Conservation (phyloP, 352 stramenopile genomes). For the Phytophthora cryptogea region DNA sequence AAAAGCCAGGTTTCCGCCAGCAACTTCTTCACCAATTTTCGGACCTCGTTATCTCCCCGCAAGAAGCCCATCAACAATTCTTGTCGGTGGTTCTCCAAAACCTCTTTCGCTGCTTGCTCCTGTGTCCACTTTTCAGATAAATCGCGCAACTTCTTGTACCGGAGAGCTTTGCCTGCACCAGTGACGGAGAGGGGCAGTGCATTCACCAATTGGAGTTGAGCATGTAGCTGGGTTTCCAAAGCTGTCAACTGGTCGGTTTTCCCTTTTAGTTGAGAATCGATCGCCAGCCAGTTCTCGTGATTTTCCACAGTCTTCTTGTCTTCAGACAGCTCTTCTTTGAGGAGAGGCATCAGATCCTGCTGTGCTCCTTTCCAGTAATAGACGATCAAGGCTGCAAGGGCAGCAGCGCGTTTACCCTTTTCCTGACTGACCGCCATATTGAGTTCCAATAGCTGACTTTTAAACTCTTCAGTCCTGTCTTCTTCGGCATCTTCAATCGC, state of each 20-base stretch:
- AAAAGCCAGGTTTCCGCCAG: background rate
- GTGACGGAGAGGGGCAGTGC: background rate
- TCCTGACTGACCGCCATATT: background rate
- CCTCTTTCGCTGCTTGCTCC: background rate
- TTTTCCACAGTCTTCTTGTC: background rate
- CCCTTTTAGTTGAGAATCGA: background rate
- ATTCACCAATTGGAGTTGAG: background rate
- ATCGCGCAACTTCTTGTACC: background rate
- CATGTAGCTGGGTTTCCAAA: background rate
- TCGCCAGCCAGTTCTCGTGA: background rate
- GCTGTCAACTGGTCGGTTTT: background rate
- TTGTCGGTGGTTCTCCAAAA: background rate
- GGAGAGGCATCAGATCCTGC: background rate
- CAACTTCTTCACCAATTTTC: background rate
- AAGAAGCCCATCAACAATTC: conserved; percentile 6
- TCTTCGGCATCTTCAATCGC: background rate
- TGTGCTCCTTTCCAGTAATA: background rate
- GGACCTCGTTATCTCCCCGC: background rate
- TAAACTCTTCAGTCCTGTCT: background rate
- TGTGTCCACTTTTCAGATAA: background rate
- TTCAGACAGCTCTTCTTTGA: background rate
- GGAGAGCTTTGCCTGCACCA: background rate
- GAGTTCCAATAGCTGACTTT: conserved; percentile 1
- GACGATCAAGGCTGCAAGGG: background rate
- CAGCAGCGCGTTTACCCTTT: background rate